Evolutionary conservation across 129 eudicot species (phyloP).

Genomic region (Solidago caesia): DNA sequence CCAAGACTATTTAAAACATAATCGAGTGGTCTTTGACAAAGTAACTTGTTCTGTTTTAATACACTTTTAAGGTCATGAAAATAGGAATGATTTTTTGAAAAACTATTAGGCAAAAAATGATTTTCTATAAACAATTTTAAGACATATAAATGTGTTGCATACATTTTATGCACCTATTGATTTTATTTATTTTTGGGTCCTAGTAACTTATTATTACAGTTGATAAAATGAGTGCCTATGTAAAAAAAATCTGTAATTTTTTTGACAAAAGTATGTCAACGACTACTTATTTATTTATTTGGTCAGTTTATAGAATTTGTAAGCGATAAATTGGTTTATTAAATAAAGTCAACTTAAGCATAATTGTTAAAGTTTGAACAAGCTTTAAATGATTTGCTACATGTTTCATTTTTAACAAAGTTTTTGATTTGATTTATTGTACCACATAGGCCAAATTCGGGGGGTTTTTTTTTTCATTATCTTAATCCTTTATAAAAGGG

Average conservation of each 20-base stretch:
- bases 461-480: too few species aligned
- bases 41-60: constrained; percentile 14
- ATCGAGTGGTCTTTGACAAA: constrained; percentile 8
- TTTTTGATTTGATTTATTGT: not conserved
- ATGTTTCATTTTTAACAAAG: not conserved
- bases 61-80: not conserved
- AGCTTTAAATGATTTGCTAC: too few species aligned
- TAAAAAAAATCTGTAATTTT: too few species aligned
- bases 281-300: too few species aligned
- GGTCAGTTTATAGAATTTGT: too few species aligned
- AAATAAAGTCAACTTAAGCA: too few species aligned
- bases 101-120: not conserved
- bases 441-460: not conserved
- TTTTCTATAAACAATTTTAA: not conserved
- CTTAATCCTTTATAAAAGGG: too few species aligned
- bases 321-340: too few species aligned
- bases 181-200: not conserved
- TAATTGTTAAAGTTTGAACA: too few species aligned
- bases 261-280: too few species aligned
- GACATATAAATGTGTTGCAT: not conserved
- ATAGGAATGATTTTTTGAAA: not conserved
- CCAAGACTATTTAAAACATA: not conserved
- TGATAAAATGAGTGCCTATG: too few species aligned
- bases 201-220: not conserved
- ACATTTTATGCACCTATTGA: not conserved